Percentiles rank a stretch among this genome's conserved stretches.
phyloP scores from a whole-genome alignment of 192 early-diverging fungal species.

The Podila horticola region DNA sequence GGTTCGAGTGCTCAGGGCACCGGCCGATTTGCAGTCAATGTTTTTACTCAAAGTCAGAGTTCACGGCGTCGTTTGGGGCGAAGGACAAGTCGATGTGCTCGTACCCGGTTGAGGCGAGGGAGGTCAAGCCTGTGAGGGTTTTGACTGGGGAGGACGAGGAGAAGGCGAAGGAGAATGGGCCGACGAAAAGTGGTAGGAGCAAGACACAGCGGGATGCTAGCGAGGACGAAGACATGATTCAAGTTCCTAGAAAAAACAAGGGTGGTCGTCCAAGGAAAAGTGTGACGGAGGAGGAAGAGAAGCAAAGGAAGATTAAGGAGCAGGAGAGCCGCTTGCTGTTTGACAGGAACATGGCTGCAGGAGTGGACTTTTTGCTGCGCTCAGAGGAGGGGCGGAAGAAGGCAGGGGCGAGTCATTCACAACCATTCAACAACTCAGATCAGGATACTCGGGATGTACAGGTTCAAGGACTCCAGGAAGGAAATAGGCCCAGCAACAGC shows the following conservation, averaged over 20 bases:
- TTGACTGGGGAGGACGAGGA: background rate
- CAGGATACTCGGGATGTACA: background rate
- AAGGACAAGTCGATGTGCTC: conserved; percentile 16
- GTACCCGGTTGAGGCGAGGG: conserved; percentile 12
- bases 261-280: too few relatives aligned
- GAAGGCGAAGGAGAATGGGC: background rate
- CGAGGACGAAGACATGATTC: background rate
- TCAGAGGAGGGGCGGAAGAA: too few relatives aligned
- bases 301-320: background rate
- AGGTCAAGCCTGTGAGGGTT: background rate
- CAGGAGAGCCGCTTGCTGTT: background rate
- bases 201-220: background rate
- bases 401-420: background rate
- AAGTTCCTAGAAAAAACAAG: too few relatives aligned
- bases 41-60: conserved; percentile 9
- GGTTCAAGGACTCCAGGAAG: background rate
- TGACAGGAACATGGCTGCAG: conserved; percentile 21
- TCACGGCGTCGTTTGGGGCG: background rate
- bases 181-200: background rate
- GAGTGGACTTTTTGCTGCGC: conserved; percentile 10
- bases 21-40: conserved; percentile 40
- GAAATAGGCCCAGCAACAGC: background rate
- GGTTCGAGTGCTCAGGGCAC: conserved; percentile 36
- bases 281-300: background rate
- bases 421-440: background rate